These are phyloP conservation scores for Penicillium goetzii DNA, from an alignment of 495 filamentous ascomycete species.

Conservation along the genomic window DNA sequence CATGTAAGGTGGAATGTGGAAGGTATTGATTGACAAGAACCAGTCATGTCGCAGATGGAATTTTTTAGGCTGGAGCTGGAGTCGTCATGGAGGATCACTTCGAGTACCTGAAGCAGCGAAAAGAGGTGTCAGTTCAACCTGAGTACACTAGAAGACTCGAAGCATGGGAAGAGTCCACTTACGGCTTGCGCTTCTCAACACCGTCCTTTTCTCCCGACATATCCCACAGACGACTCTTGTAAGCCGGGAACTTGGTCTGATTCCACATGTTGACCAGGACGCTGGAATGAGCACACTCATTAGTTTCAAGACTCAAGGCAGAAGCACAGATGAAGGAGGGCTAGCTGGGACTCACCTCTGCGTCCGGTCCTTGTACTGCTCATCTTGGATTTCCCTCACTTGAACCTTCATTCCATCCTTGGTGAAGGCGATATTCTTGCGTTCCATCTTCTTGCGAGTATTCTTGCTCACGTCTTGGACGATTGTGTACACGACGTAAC, in stretches of 20 bases:
- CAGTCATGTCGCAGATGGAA: slow-evolving; percentile 1
- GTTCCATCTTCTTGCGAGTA: slow-evolving; percentile 76
- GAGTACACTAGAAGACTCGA: neutral
- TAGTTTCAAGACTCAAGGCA: slow-evolving; percentile 2
- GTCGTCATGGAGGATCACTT: slow-evolving; percentile 1
- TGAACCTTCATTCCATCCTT: slow-evolving; percentile 85
- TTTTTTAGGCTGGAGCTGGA: neutral
- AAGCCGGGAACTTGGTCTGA: slow-evolving; percentile 60
- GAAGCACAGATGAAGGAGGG: slow-evolving; percentile 3
- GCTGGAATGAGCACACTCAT: slow-evolving; percentile 31
- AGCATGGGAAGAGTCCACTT: slow-evolving; percentile 14
- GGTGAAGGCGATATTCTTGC: slow-evolving; percentile 77
- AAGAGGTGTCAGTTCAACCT: slow-evolving; percentile 3
- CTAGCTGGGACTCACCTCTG: slow-evolving; percentile 59
- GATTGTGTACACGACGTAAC: slow-evolving; percentile 75
- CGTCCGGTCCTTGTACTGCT: slow-evolving; percentile 80
- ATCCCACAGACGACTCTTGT: slow-evolving; percentile 63
- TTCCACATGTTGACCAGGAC: slow-evolving; percentile 81
- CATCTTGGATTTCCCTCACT: slow-evolving; percentile 72
- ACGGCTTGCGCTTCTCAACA: slow-evolving; percentile 44
- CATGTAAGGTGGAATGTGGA: neutral
- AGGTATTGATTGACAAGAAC: neutral
- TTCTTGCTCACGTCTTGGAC: slow-evolving; percentile 67
- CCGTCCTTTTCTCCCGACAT: slow-evolving; percentile 35
- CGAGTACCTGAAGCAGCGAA: slow-evolving; percentile 2